Conservation (phyloP, 768 basidiomycete genomes). For the Agrocybe pediades region DNA sequence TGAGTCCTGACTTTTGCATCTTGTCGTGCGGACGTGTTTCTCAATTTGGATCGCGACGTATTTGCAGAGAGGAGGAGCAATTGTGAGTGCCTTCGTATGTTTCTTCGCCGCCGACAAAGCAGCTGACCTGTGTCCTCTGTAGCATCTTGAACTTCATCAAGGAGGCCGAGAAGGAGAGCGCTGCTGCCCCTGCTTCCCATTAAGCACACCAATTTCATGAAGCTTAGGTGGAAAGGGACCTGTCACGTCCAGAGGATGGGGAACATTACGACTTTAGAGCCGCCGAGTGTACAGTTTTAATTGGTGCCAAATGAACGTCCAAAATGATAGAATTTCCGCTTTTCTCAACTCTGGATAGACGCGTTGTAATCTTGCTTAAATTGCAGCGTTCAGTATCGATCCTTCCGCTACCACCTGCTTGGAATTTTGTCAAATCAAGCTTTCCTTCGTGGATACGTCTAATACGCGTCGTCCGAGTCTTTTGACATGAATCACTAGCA, state of each 20-base stretch:
- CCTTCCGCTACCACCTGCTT: too few species aligned
- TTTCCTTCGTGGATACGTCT: too few species aligned
- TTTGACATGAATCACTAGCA: too few species aligned
- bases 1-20: slow-evolving; percentile 36
- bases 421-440: too few species aligned
- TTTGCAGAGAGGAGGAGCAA: slow-evolving; percentile 75
- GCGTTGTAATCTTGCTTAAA: too few species aligned
- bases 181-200: slow-evolving; percentile 26
- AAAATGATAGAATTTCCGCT: neutral
- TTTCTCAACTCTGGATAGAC: neutral
- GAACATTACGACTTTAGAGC: neutral
- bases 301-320: neutral
- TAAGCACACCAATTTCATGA: slow-evolving; percentile 4
- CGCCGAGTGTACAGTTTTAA: neutral
- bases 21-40: neutral
- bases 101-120: too few species aligned
- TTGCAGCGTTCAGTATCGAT: too few species aligned
- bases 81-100: too few species aligned
- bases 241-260: neutral
- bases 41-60: neutral
- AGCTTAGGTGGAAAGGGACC: neutral
- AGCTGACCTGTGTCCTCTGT: slow-evolving; percentile 3
- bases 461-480: too few species aligned
- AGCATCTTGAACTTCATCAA: slow-evolving; percentile 82
- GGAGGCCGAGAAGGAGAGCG: slow-evolving; percentile 77